Conservation (phyloP, 2,329 filamentous ascomycete species). For the Penicillium rolfsii region DNA sequence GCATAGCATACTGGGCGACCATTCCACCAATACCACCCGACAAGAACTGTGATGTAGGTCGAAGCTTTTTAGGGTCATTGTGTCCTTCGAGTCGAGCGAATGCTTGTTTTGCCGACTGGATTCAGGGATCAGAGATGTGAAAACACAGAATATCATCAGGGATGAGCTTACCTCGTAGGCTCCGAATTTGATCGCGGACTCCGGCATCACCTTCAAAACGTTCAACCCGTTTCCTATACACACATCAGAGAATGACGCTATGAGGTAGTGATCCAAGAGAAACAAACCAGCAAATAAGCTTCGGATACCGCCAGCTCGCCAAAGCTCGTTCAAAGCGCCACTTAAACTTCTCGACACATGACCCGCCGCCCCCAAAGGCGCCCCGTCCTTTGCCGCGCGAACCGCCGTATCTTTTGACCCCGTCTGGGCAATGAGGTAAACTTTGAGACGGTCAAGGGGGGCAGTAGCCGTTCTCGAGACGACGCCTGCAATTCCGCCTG, state of each 20-base stretch:
- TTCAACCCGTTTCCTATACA: slow-evolving; percentile 89
- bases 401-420: slow-evolving; percentile 62
- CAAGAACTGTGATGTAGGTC: slow-evolving; percentile 83
- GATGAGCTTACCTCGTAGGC: slow-evolving; percentile 73
- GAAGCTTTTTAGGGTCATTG: slow-evolving; percentile 76
- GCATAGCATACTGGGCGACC: slow-evolving; percentile 74
- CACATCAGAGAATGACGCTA: slow-evolving; percentile 24
- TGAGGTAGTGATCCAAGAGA: not conserved
- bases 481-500: slow-evolving; percentile 90
- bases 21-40: slow-evolving; percentile 91
- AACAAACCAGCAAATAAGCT: slow-evolving; percentile 88
- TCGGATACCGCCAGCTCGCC: slow-evolving; percentile 80
- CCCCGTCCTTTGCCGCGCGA: slow-evolving; percentile 70
- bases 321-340: slow-evolving; percentile 75
- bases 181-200: slow-evolving; percentile 97
- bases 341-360: slow-evolving; percentile 71
- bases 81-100: slow-evolving; percentile 88
- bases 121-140: slow-evolving; percentile 20
- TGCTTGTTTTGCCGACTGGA: slow-evolving; percentile 77
- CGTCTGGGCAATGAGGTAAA: slow-evolving; percentile 94
- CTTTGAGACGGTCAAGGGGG: slow-evolving; percentile 93
- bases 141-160: not conserved
- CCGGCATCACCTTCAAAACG: slow-evolving; percentile 96
- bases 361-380: slow-evolving; percentile 65
- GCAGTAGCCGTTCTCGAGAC: slow-evolving; percentile 94